phyloP scores from a whole-genome alignment of 192 early-diverging fungal genomes.

The Linnemannia schmuckeri region DNA sequence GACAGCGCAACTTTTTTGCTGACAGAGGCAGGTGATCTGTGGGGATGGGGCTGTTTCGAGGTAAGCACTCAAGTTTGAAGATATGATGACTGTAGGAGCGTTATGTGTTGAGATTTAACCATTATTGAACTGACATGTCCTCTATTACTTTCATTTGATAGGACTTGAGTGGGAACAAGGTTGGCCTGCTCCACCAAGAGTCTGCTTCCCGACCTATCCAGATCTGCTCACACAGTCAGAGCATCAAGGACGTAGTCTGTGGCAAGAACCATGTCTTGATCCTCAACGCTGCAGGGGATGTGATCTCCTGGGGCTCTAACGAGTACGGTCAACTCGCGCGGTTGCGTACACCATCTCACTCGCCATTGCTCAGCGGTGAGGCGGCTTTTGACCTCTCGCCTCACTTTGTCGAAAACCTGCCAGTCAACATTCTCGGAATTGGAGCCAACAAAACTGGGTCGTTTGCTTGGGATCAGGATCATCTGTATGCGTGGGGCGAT shows the following conservation, averaged over 20 bases:
- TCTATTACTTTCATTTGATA: neutral
- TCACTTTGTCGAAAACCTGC: constrained; percentile 32
- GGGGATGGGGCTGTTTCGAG: constrained; percentile 48
- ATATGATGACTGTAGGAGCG: neutral
- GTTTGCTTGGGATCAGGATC: constrained; percentile 49
- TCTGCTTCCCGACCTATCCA: constrained; percentile 18
- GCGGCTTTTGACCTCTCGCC: constrained; percentile 18
- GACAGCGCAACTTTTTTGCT: constrained; percentile 38
- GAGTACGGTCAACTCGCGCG: constrained; percentile 34
- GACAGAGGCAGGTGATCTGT: constrained; percentile 37
- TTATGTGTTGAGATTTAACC: neutral
- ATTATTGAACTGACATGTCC: neutral
- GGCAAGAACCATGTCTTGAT: constrained; percentile 44
- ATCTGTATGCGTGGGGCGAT: constrained; percentile 44
- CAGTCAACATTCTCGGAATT: constrained; percentile 28
- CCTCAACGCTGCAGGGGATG: constrained; percentile 22
- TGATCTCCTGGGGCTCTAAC: constrained; percentile 47
- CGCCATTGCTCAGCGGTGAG: neutral
- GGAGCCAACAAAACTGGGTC: constrained; percentile 32
- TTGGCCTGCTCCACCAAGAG: constrained; percentile 14
- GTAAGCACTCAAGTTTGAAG: neutral
- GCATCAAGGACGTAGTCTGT: constrained; percentile 31
- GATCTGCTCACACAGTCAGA: constrained; percentile 14
- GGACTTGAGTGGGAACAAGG: constrained; percentile 14
- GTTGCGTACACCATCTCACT: neutral